These are phyloP conservation scores for Gossypium arboreum DNA, from an alignment of 345 rosid genomes.

Conservation along the genomic window DNA sequence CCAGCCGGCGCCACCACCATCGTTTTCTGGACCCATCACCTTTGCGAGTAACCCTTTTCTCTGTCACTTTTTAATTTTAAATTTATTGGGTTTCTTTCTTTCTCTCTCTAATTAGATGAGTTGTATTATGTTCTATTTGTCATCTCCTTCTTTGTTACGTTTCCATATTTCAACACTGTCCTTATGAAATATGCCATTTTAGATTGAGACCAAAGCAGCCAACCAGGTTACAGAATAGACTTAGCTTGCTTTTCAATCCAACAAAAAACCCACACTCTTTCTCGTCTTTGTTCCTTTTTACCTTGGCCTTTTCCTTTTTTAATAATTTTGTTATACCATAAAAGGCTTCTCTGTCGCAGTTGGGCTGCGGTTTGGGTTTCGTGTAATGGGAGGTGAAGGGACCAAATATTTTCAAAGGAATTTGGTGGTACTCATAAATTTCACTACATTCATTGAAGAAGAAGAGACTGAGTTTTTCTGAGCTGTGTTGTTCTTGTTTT, in stretches of 20 bases:
- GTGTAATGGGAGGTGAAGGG: neutral
- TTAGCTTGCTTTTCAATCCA: no score
- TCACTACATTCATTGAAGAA: slow-evolving; percentile 14
- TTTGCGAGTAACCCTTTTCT: neutral
- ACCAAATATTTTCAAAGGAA: slow-evolving; percentile 30
- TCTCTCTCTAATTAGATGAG: slow-evolving; percentile 11
- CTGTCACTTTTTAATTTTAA: neutral
- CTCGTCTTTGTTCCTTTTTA: neutral
- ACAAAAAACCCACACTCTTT: neutral
- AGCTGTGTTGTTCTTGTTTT: slow-evolving; percentile 4
- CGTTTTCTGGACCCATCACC: slow-evolving; percentile 21
- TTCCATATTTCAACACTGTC: no score
- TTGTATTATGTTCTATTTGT: neutral
- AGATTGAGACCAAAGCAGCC: no score
- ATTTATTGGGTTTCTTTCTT: neutral
- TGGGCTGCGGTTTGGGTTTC: neutral
- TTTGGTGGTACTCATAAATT: neutral
- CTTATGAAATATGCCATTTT: no score
- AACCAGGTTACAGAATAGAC: no score
- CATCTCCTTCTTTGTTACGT: neutral
- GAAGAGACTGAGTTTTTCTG: slow-evolving; percentile 15
- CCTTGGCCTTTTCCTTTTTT: neutral
- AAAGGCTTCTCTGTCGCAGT: neutral
- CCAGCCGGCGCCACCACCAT: slow-evolving; percentile 17
- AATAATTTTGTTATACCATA: neutral